Base-by-base conservation (phyloP, 1,284 basidiomycete genomes). In the Naganishia albida region DNA sequence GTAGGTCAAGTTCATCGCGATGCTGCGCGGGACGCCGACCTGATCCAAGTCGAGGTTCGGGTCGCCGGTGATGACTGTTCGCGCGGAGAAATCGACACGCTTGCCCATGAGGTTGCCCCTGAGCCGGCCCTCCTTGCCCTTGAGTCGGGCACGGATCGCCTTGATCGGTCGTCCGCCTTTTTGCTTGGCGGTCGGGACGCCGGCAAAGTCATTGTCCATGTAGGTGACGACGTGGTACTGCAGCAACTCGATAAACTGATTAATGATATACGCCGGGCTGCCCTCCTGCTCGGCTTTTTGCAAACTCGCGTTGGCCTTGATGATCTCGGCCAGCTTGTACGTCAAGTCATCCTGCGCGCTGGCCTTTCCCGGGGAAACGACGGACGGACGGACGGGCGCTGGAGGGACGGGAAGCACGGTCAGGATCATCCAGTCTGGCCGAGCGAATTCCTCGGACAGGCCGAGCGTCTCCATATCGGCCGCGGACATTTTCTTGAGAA, bases 141-240 rank as follows among this genome's bases (percentile, higher is more conserved):
- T 99, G 65, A 99, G 84, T 69, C 96, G 89, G 4, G 95, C 93
- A 69, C 96, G 91, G 74, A 99, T 97, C 44, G 96, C 95, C 81
- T 99, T 99, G 71, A 99, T 90, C 8, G 96, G 95, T 68, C 96
- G 86, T 40, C 96, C 96, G 38, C 93, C 96, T 79, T 99, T 99
- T 77, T 99, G 96, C 73, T 97, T 81, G 0, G 95, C 93, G 77
- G 98, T 94, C 0, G 96, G 96, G 48, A 98, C 93, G 65, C 96
- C 96, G 38, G 96, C 93, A 70, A 99, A 95, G 77, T 99, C 94
- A 77, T 99, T 99, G 78, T 99, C 96, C 95, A 99, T 99, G 77
- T 99, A 99, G 0, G 96, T 99, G 7, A 95, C 96, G 68, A 96
- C 93, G 76, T 99, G 96, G 79, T 95, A 99, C 88, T 93, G 68